Conservation (phyloP, 345 rosid species). For the Viola odorata region DNA sequence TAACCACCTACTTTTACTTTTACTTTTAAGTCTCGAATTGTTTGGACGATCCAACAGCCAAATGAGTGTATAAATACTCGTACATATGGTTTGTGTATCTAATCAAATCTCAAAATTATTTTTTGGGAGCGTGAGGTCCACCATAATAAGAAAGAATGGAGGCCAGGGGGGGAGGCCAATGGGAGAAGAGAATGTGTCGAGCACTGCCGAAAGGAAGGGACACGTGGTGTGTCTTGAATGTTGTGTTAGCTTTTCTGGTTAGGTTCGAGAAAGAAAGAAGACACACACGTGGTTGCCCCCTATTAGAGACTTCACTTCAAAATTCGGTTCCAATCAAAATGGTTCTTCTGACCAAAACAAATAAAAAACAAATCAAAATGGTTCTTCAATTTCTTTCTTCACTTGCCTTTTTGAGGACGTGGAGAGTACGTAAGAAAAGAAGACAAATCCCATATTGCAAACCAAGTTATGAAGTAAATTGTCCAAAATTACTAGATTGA, state of each 20-base stretch:
- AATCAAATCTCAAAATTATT: too few relatives aligned
- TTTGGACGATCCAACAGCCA: too few relatives aligned
- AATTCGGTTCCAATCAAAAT: not conserved
- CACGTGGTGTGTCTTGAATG: constrained; percentile 12
- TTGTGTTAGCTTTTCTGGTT: constrained; percentile 2
- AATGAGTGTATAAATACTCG: too few relatives aligned
- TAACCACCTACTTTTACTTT: too few relatives aligned
- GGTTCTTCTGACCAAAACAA: too few relatives aligned
- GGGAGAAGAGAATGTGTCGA: constrained; percentile 8
- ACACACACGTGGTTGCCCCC: constrained; percentile 23
- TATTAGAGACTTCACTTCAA: not conserved
- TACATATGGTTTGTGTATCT: too few relatives aligned
- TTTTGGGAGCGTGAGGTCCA: constrained; percentile 10
- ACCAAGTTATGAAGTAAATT: too few relatives aligned
- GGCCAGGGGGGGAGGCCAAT: constrained; percentile 11
- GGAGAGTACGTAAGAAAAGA: not conserved
- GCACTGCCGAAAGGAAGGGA: constrained; percentile 25
- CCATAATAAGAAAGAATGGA: not conserved
- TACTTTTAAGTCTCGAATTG: too few relatives aligned
- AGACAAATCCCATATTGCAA: too few relatives aligned
- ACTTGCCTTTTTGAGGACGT: not conserved
- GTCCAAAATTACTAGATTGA: too few relatives aligned
- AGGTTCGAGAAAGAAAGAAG: constrained; percentile 21
- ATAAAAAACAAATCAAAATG: too few relatives aligned
- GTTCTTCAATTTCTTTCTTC: too few relatives aligned